Percentiles rank a stretch among this genome's conserved stretches.
Evolutionary conservation across 192 early-diverging fungal species (phyloP).

Genomic region (Linnemannia schmuckeri): DNA sequence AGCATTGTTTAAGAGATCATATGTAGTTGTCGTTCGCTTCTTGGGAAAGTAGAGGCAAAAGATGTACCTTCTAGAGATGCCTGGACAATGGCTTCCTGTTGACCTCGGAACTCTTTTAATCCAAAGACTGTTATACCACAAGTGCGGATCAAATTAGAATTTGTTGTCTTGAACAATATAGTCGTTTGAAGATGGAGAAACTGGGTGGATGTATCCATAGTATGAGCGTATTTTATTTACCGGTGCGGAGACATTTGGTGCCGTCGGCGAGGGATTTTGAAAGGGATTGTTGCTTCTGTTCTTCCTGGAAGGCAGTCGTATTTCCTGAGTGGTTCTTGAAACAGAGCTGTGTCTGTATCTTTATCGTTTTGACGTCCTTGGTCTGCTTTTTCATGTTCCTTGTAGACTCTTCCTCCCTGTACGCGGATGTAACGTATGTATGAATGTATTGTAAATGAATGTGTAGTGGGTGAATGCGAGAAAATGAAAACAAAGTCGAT

Average conservation of each 20-base stretch:
- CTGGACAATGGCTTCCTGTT: conserved; percentile 28
- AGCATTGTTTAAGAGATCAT: background rate
- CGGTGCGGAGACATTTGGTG: conserved; percentile 32
- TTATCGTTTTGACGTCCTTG: background rate
- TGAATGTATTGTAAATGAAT: background rate
- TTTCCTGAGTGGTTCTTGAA: conserved; percentile 46
- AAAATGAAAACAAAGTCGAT: background rate
- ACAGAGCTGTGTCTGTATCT: conserved; percentile 29
- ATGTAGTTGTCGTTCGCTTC: background rate
- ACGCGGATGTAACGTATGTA: background rate
- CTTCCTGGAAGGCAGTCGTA: conserved; percentile 11
- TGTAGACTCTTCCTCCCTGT: background rate
- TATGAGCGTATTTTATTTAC: background rate
- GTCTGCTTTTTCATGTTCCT: background rate
- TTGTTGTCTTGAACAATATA: background rate
- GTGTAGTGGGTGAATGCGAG: background rate
- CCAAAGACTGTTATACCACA: conserved; percentile 16
- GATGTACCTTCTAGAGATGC: conserved; percentile 32
- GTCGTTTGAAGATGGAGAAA: background rate
- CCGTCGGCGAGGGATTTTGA: conserved; percentile 14
- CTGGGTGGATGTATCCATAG: background rate
- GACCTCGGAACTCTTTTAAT: conserved; percentile 36
- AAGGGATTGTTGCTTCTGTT: conserved; percentile 4
- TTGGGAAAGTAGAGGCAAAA: background rate
- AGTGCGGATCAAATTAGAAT: background rate